These are phyloP conservation scores for Evernia prunastri DNA, from an alignment of 495 filamentous ascomycete genomes.

Conservation along the genomic window DNA sequence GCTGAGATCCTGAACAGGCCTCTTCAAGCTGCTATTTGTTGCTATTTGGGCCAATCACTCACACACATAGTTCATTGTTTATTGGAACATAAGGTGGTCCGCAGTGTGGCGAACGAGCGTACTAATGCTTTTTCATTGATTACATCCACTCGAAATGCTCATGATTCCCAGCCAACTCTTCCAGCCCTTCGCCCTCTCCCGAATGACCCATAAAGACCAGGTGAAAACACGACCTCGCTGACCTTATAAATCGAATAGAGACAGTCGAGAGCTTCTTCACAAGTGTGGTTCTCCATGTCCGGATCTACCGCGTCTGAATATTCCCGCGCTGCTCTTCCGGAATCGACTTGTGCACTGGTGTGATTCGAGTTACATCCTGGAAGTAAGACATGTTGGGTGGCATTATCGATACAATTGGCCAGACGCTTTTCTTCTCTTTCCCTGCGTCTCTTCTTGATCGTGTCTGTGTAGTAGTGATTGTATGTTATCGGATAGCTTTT, in stretches of 20 bases:
- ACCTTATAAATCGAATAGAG: slow-evolving; percentile 35
- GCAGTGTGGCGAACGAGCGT: too few species aligned
- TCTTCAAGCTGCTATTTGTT: too few species aligned
- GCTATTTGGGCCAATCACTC: too few species aligned
- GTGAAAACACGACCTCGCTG: neutral
- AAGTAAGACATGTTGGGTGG: slow-evolving; percentile 3
- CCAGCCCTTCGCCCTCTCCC: too few species aligned
- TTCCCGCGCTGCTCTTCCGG: slow-evolving; percentile 1
- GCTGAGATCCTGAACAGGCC: too few species aligned
- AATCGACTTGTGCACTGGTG: slow-evolving; percentile 1
- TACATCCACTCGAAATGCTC: too few species aligned
- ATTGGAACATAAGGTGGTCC: too few species aligned
- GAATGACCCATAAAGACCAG: neutral
- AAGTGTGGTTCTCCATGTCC: slow-evolving; percentile 33
- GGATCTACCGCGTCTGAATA: slow-evolving; percentile 18
- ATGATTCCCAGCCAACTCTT: too few species aligned
- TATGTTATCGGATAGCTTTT: slow-evolving; percentile 25
- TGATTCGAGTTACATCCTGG: neutral
- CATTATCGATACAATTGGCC: slow-evolving; percentile 4
- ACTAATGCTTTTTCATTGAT: too few species aligned
- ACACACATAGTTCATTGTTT: too few species aligned
- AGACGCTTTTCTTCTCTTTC: slow-evolving; percentile 3
- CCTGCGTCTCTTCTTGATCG: slow-evolving; percentile 19
- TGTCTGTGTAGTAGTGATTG: slow-evolving; percentile 28
- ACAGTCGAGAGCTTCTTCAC: slow-evolving; percentile 32